Percentiles rank a stretch among this genome's conserved stretches.
Evolutionary conservation across 176 grass and related monocot genomes (phyloP).

Genomic region (Saccharum spontaneum): DNA sequence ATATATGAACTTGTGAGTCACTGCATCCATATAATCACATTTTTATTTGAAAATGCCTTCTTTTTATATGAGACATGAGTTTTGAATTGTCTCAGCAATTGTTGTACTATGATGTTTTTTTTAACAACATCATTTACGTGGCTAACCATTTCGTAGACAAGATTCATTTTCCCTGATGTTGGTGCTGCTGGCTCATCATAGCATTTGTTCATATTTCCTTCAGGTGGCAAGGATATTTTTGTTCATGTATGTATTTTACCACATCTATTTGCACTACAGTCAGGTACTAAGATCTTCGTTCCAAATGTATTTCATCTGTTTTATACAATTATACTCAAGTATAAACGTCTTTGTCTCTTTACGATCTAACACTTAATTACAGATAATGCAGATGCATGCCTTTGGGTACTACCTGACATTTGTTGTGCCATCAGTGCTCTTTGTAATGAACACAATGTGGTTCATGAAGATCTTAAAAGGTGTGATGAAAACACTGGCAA

Average conservation of each 20-base stretch:
- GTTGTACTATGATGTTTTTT: background rate
- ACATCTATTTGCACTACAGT: slow-evolving; percentile 79
- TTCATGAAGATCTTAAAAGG: slow-evolving; percentile 93
- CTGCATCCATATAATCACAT: background rate
- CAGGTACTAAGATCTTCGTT: slow-evolving; percentile 60
- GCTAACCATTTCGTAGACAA: slow-evolving; percentile 7
- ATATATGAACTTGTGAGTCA: background rate
- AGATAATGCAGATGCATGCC: slow-evolving; percentile 77
- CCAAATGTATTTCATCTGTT: slow-evolving; percentile 8
- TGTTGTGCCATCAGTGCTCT: slow-evolving; percentile 57
- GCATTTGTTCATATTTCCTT: slow-evolving; percentile 33
- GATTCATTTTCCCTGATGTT: background rate
- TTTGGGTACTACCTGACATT: slow-evolving; percentile 71
- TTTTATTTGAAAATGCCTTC: background rate
- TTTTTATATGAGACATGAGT: background rate
- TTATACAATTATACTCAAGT: slow-evolving; percentile 10
- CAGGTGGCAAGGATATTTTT: slow-evolving; percentile 94
- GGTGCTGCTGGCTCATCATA: slow-evolving; percentile 22
- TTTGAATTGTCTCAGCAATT: background rate
- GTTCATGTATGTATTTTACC: slow-evolving; percentile 90
- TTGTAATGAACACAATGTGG: slow-evolving; percentile 90
- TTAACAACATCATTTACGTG: background rate
- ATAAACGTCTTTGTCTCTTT: background rate
- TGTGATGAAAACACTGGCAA: slow-evolving; percentile 76
- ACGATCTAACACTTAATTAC: slow-evolving; percentile 24